Conservation (phyloP, 768 basidiomycete genomes). For the Pholiota conissans region DNA sequence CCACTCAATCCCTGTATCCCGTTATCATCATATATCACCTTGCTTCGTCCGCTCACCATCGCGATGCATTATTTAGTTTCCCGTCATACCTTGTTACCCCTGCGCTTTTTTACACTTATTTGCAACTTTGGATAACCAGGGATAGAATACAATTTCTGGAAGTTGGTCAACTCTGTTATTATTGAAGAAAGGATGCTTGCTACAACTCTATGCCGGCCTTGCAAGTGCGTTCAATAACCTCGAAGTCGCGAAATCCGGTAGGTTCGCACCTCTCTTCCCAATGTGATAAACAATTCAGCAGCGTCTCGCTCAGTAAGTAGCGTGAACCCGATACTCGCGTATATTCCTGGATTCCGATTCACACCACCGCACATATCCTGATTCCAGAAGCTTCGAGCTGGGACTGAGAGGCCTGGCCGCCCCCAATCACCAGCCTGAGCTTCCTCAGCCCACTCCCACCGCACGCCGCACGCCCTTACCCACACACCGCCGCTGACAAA, state of each 20-base stretch:
- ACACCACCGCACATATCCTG: not conserved
- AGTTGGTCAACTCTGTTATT: not conserved
- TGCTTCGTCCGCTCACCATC: slow-evolving; percentile 2
- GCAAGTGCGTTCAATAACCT: too few species aligned
- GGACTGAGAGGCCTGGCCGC: not conserved
- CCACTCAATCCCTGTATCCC: not conserved
- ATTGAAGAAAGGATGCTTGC: too few species aligned
- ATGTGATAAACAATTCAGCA: not conserved
- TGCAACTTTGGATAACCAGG: slow-evolving; percentile 6
- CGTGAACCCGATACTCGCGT: not conserved
- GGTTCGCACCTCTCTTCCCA: not conserved
- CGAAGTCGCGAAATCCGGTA: too few species aligned
- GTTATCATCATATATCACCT: slow-evolving; percentile 8
- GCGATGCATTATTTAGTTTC: slow-evolving; percentile 7
- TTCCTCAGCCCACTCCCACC: not conserved
- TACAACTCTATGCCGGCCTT: too few species aligned
- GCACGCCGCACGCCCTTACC: not conserved
- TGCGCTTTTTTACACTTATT: not conserved
- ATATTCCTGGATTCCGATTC: not conserved
- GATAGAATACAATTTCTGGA: slow-evolving; percentile 8
- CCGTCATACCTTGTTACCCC: not conserved
- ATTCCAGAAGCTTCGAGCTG: not conserved
- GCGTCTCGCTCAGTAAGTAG: not conserved
- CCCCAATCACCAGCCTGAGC: not conserved
- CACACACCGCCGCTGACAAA: not conserved